These are phyloP conservation scores for Veloporphyrellus conicus DNA, from an alignment of 1,284 basidiomycete genomes.

Conservation along the genomic window DNA sequence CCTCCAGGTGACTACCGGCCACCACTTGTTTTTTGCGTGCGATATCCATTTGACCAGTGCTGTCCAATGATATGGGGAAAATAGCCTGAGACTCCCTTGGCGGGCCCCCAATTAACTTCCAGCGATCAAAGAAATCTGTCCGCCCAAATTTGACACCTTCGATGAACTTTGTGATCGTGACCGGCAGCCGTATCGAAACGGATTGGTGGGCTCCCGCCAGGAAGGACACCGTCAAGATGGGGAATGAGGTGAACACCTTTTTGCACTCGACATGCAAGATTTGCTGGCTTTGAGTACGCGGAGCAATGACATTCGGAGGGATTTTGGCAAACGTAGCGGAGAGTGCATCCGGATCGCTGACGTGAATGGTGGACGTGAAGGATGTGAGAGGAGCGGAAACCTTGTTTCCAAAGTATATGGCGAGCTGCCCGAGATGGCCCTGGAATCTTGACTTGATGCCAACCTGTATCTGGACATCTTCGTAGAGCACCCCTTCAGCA, in stretches of 20 bases:
- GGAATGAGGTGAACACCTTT: slow-evolving; percentile 73
- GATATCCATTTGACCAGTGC: slow-evolving; percentile 69
- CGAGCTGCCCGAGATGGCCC: slow-evolving; percentile 84
- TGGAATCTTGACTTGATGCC: slow-evolving; percentile 97
- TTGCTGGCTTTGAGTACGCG: slow-evolving; percentile 89
- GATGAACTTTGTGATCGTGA: slow-evolving; percentile 88
- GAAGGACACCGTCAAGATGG: slow-evolving; percentile 87
- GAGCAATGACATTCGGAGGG: slow-evolving; percentile 71
- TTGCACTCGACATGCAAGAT: slow-evolving; percentile 93
- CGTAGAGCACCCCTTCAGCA: slow-evolving; percentile 89
- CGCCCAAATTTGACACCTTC: slow-evolving; percentile 84
- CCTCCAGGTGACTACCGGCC: slow-evolving; percentile 68
- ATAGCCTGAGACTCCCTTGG: slow-evolving; percentile 89
- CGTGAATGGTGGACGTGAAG: slow-evolving; percentile 81
- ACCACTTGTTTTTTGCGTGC: slow-evolving; percentile 72
- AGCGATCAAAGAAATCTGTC: slow-evolving; percentile 93
- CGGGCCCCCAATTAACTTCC: slow-evolving; percentile 94
- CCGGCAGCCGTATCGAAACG: slow-evolving; percentile 79
- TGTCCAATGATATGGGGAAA: slow-evolving; percentile 74
- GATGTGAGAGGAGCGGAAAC: slow-evolving; percentile 81
- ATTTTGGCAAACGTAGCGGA: slow-evolving; percentile 86
- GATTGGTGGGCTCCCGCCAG: slow-evolving; percentile 89
- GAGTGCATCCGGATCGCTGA: slow-evolving; percentile 70
- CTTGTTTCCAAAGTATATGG: slow-evolving; percentile 96
- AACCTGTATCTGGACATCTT: slow-evolving; percentile 93